Evolutionary conservation across 169 alveolate genomes (phyloP).

Genomic region (Cryptosporidium sp.): DNA sequence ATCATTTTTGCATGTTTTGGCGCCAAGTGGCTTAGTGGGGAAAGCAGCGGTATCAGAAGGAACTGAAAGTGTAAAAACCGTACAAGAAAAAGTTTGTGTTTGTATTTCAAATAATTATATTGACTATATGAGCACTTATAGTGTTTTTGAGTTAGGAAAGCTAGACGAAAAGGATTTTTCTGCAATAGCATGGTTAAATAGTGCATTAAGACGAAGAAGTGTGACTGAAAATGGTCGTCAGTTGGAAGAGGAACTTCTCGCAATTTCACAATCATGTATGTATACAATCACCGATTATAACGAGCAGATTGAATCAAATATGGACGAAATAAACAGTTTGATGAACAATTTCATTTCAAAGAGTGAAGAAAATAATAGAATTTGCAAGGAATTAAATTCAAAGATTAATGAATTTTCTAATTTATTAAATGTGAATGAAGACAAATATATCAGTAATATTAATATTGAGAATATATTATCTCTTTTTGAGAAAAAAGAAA

Average conservation of each 20-base stretch:
- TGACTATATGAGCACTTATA: background rate
- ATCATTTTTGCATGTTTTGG: background rate
- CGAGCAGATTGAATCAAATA: constrained; percentile 27
- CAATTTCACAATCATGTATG: constrained; percentile 38
- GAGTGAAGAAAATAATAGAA: constrained; percentile 14
- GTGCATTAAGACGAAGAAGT: constrained; percentile 17
- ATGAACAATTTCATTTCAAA: background rate
- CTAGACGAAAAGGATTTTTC: constrained; percentile 30
- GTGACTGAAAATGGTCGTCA: background rate
- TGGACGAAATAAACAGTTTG: background rate
- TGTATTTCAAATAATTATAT: background rate
- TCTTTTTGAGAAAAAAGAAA: constrained; percentile 44
- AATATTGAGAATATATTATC: constrained; percentile 30
- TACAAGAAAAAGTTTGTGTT: background rate
- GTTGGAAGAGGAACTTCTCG: constrained; percentile 7
- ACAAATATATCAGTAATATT: background rate
- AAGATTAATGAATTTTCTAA: constrained; percentile 29
- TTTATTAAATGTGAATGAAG: background rate
- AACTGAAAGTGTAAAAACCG: background rate
- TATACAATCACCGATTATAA: constrained; percentile 14
- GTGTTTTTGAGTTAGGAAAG: background rate
- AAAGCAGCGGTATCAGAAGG: background rate
- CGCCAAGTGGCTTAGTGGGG: constrained; percentile 20
- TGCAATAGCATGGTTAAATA: constrained; percentile 53
- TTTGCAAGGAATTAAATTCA: background rate